Conservation (phyloP, 75 land plant species). For the Selaginella tamariscina region DNA sequence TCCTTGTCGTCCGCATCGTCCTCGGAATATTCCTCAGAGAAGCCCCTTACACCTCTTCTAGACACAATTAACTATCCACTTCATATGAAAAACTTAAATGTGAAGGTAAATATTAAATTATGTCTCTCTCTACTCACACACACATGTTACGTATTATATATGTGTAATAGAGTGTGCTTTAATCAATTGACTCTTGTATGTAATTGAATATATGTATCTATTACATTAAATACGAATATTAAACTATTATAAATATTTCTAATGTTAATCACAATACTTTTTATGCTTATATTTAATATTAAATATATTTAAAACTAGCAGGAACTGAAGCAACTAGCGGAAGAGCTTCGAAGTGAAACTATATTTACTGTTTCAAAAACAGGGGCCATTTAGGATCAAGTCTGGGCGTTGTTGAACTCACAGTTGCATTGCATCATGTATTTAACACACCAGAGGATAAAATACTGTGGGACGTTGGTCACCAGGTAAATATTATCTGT, state of each 20-base stretch:
- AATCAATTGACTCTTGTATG: too few relatives aligned
- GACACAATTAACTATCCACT: slow-evolving; percentile 10
- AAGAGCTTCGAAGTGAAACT: slow-evolving; percentile 7
- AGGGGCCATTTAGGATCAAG: slow-evolving; percentile 96
- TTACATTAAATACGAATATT: too few relatives aligned
- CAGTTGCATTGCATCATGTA: slow-evolving; percentile 90
- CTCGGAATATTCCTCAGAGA: not conserved
- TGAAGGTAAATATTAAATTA: not conserved
- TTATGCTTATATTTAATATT: not conserved
- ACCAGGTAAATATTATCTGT: slow-evolving; percentile 48
- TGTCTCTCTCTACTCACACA: too few relatives aligned
- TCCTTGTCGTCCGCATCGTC: not conserved
- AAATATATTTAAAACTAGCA: not conserved
- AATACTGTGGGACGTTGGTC: slow-evolving; percentile 98
- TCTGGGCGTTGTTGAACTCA: slow-evolving; percentile 85
- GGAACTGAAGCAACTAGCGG: slow-evolving; percentile 11
- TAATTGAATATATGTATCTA: too few relatives aligned
- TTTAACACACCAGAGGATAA: slow-evolving; percentile 81
- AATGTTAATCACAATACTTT: not conserved
- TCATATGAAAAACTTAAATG: slow-evolving; percentile 8
- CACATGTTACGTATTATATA: too few relatives aligned
- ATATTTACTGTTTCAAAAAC: slow-evolving; percentile 37
- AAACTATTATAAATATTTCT: too few relatives aligned
- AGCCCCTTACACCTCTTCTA: slow-evolving; percentile 4
- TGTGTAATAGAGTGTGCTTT: too few relatives aligned